Evolutionary conservation across 495 filamentous ascomycete species (phyloP), one percentile per base, ranked within the genome.

Genomic region (Penicillium herquei): DNA sequence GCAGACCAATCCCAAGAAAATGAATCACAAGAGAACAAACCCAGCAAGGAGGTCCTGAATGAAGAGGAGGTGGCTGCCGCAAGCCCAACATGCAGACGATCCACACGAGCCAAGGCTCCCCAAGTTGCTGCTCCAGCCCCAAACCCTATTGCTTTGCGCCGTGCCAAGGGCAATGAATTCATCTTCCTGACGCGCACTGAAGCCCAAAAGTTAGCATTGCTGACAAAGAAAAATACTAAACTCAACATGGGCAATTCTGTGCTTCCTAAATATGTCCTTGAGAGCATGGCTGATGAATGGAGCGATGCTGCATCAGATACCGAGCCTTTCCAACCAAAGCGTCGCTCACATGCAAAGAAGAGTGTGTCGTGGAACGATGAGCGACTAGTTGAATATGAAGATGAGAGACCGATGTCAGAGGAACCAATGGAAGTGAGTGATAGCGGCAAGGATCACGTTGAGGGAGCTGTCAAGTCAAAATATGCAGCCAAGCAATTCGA

Each of bases 171-270:
- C 8, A 75, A 69, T 6, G 81, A 84, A 51, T 81, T 79, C 42
- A 70, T 84, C 21, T 79, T 84, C 40, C 65, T 84, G 8, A 77
- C 82, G 55, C 76, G 75, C 42, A 80, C 80, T 2, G 80, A 86
- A 55, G 78, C 81, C 4, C 84, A 87, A 57, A 76, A 85, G 47
- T 59, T 85, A 14, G 77, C 81, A 1, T 63, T 82, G 52, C 57
- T 69, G 11, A 86, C 83, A 3, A 71, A 77, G 45, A 70, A 70
- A 5, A 86, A 87, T 59, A 87, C 84, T 9, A 69, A 74, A 37
- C 72, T 77, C 40, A 87, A 87, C 65, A 80, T 80, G 53, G 82
- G 83, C 11, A 72, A 75, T 52, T 66, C 79, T 14, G 57, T 81
- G 33, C 59, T 75, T 18, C 82, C 83, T 16, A 74, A 71, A 51